Base-by-base conservation (phyloP, 768 basidiomycete genomes). In the Suillus hirtellus region DNA sequence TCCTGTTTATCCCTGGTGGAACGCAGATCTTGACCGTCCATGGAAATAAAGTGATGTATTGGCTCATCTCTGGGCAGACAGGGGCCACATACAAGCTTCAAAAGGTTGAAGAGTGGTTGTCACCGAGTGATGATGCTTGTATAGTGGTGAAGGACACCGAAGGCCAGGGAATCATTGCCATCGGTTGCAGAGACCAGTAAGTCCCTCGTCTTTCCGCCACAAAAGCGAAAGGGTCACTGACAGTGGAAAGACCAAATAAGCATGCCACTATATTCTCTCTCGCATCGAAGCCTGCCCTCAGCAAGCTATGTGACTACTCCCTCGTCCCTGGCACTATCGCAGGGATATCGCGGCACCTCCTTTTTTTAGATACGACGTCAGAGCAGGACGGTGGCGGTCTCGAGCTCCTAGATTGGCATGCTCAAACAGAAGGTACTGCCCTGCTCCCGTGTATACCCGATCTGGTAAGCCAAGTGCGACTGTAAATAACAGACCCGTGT, bases 401-500 rank as follows among this genome's bases (percentile, higher is more conserved):
- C n/a, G 72, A 75, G 43, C 66, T 74, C 17, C 64, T 74, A 11
- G 65, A 74, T 54, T 73, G 72, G 74, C 69, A 47, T n/a, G 69
- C 67, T 3, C 65, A 59, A 24, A 71, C 69, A 24, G 64, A 67
- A 0, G 72, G 72, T 15, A 67, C 69, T 10, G 72, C 65, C 1
- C 60, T 73, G n/a, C 71, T 75, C 27, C 64, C 74, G 19, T 38
- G 62, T 47, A 5, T 67, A 10, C 60, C 63, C 15, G 66, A 74
- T 49, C 55, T 72, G 59, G 72, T 70, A 56, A 6, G 56, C 11
- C 60, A 43, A 47, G 21, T 24, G 11, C 40, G 12, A 31, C 49
- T 52, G n/a, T 10, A 35, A 34, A 52, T 24, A 14, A 50, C 14
- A 50, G n/a, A 44, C 42, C n/a, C 17, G 50, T 40, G 44, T 49